phyloP scores from a whole-genome alignment of 169 alveolate species.

The Cryptosporidium andersoni region DNA sequence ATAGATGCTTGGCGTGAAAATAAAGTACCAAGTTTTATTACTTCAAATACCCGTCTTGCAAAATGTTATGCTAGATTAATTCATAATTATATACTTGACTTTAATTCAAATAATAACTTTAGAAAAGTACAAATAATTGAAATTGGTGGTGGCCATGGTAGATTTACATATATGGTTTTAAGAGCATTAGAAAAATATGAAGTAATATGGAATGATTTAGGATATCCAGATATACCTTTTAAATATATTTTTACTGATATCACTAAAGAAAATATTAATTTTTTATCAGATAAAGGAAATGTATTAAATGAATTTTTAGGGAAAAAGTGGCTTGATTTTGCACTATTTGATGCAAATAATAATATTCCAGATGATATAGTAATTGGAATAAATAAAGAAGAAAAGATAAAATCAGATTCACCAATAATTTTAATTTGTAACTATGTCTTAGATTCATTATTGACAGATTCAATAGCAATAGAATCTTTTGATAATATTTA shows the following conservation, averaged over 20 bases:
- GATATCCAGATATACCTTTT: conserved; percentile 81
- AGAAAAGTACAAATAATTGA: conserved; percentile 77
- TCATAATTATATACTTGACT: conserved; percentile 80
- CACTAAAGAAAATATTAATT: conserved; percentile 77
- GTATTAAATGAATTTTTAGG: conserved; percentile 71
- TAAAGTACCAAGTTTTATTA: conserved; percentile 83
- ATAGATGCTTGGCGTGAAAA: conserved; percentile 85
- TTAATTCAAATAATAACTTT: conserved; percentile 71
- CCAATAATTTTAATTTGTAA: conserved; percentile 80
- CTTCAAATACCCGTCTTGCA: conserved; percentile 83
- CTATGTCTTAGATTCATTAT: conserved; percentile 82
- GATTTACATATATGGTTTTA: conserved; percentile 79
- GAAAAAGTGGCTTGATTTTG: conserved; percentile 82
- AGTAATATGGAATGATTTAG: conserved; percentile 77
- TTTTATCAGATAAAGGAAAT: conserved; percentile 77
- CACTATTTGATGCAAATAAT: conserved; percentile 80
- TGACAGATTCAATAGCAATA: conserved; percentile 78
- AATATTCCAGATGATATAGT: conserved; percentile 72
- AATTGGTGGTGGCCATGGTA: conserved; percentile 85
- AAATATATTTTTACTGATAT: conserved; percentile 84
- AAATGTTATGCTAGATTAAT: conserved; percentile 81
- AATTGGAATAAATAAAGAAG: conserved; percentile 72
- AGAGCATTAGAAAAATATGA: conserved; percentile 79
- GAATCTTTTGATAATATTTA: conserved; percentile 13
- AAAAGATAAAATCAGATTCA: conserved; percentile 75